These are phyloP conservation scores for Phaeoacremonium minimum DNA, from an alignment of 2,329 filamentous ascomycete species.

Conservation along the genomic window DNA sequence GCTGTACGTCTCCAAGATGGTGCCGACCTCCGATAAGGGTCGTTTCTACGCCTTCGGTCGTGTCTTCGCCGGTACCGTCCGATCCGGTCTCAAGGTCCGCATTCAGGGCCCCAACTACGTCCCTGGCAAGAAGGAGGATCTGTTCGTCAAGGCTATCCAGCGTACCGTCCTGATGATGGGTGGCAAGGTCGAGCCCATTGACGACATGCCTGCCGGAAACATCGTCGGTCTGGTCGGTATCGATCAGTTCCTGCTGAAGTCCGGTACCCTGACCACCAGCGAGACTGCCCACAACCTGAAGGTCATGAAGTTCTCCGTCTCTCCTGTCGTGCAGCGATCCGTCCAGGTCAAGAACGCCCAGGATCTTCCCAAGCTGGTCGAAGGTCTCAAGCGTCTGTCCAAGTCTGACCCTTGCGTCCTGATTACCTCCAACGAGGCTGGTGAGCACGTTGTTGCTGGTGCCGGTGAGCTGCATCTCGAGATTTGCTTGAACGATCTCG, in stretches of 20 bases:
- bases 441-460: slow-evolving; percentile 98
- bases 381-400: slow-evolving; percentile 99
- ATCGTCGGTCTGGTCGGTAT: slow-evolving; percentile 99
- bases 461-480: slow-evolving; percentile 99
- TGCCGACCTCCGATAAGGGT: slow-evolving; percentile 98
- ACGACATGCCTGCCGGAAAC: slow-evolving; percentile 99
- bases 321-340: slow-evolving; percentile 95
- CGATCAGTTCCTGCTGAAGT: slow-evolving; percentile 99
- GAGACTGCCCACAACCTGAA: slow-evolving; percentile 99
- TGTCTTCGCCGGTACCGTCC: slow-evolving; percentile 99
- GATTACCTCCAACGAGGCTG: slow-evolving; percentile 82
- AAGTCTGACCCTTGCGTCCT: slow-evolving; percentile 99
- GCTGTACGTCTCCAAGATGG: slow-evolving; percentile 99
- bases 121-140: slow-evolving; percentile 97
- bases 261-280: slow-evolving; percentile 95
- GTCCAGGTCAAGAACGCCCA: slow-evolving; percentile 99
- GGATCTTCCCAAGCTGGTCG: slow-evolving; percentile 98
- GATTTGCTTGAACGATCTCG: slow-evolving; percentile 99
- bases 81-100: slow-evolving; percentile 97
- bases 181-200: slow-evolving; percentile 96
- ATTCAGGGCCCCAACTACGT: slow-evolving; percentile 99
- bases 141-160: slow-evolving; percentile 99
- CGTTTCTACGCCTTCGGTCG: slow-evolving; percentile 99
- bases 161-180: slow-evolving; percentile 99
- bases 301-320: slow-evolving; percentile 99